Base-by-base conservation (phyloP, 441 rosid species). In the Croton laevigatus region DNA sequence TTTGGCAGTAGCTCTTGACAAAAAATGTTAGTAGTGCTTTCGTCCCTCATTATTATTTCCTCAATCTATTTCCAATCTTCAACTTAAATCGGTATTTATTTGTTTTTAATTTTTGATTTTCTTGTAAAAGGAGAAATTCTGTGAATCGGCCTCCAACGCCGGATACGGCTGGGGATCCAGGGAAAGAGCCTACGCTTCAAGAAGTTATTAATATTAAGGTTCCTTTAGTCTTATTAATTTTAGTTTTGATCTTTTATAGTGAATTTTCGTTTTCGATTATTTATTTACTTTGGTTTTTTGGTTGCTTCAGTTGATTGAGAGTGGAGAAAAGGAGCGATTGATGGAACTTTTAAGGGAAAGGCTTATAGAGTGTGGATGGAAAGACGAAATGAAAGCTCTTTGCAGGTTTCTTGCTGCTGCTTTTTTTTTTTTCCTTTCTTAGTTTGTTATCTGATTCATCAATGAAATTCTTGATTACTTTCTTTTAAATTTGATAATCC, bases 351-450 rank as follows among this genome's bases (percentile, higher is more conserved):
- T 91, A 80, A 86, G 92, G 75, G 95, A 94, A 66, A 87, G 87
- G 78, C 89, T 94, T 69, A 70, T 86, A 32, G 98, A 94, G 66
- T 90, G 92, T 71, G 98, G 97, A 36, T 90, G 98, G 98, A 90
- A 82, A 75, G 98, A 94, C 75, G 97, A 89, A 40, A 88, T 94
- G 97, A 87, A 84, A 74, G 82, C 86, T 59, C 90, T 82, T 70
- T 90, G 97, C 96, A 91, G 97, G 98, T 91, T 53, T 38, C 52
- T 34, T 40, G 14, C 46, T 7, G 8, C 49, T 4, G 42, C 8
- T 38, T 1, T 1, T 38, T 53, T 11, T 20, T 36, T 36, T 59
- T 7, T 59, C 17, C 4, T 0, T 8, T n/a, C 3, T 60, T 59
- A 14, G n/a, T 58, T 58, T 51, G 2, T 13, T 27, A 23, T 4